Evolutionary conservation across 768 basidiomycete genomes (phyloP), one percentile per base, ranked within the genome.

Genomic region (Suillus weaverae): DNA sequence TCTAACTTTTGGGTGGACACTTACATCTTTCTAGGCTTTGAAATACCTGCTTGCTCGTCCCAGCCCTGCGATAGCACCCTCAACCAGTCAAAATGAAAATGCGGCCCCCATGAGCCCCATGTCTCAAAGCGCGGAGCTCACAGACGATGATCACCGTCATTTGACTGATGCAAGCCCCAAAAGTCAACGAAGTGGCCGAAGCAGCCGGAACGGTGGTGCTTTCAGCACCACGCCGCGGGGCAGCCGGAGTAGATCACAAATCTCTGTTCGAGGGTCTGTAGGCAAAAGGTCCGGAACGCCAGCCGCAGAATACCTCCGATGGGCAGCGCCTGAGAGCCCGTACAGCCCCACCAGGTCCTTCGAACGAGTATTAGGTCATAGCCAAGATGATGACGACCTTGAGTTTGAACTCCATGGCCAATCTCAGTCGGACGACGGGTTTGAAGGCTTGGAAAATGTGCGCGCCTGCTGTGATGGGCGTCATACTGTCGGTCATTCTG

Each of bases 361-460:
- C 66, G 85, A 87, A 9, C 84, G 87, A 62, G 83, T 86, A 70
- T 67, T 33, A 54, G 66, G 66, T 32, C 71, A 68, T 69, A 70
- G 32, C 73, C 71, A 76, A 26, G 85, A 88, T 14, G 84, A 86
- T 0, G 87, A 87, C 3, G 92, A 89, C 26, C 79, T 91, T 1
- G 91, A 92, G 70, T 92, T 96, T 71, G 93, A 96, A 78, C 79
- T 95, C 38, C 89, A 95, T 69, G 91, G 86, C 22, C 90, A 88
- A 22, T 81, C 82, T 26, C 74, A 85, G 67, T 90, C 87, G 14
- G 92, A 93, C 68, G 88, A 88, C 38, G 93, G 87, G 5, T 99
- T 86, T 73, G 96, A 98, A 71, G 95, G 95, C 0, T 76, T 99
- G 62, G 96, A 98, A 80, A 98, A 99, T 71, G 95, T 98, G 26